phyloP scores from a whole-genome alignment of 2,329 filamentous ascomycete genomes.

The Zymoseptoria crescenta region DNA sequence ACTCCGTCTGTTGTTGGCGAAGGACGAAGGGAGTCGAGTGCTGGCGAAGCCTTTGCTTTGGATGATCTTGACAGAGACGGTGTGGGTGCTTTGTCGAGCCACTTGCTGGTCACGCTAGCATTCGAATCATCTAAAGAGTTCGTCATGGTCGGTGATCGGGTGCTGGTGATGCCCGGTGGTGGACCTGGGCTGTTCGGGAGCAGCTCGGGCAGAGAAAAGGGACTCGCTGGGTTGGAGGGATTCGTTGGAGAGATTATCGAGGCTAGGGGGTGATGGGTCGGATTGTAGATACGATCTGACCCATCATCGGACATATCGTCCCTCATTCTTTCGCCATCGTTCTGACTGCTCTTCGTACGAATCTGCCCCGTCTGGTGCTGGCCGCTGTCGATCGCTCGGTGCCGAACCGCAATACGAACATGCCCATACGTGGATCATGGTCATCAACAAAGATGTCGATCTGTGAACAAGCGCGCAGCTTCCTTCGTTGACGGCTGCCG shows the following conservation, averaged over 20 bases:
- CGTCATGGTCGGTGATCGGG: slow-evolving; percentile 62
- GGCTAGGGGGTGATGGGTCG: slow-evolving; percentile 32
- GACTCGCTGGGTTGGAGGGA: slow-evolving; percentile 57
- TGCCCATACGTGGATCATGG: neutral
- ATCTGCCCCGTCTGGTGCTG: neutral
- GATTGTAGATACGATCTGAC: no score
- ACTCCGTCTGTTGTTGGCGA: slow-evolving; percentile 3
- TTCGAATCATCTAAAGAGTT: slow-evolving; percentile 64
- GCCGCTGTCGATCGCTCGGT: neutral
- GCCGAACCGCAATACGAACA: neutral
- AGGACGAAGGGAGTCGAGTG: slow-evolving; percentile 28
- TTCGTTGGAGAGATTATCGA: slow-evolving; percentile 57
- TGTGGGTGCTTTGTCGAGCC: slow-evolving; percentile 14
- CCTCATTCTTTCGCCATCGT: no score
- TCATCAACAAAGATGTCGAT: neutral
- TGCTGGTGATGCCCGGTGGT: slow-evolving; percentile 65
- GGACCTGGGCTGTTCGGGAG: slow-evolving; percentile 52
- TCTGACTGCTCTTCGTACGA: no score
- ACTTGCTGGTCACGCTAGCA: slow-evolving; percentile 55
- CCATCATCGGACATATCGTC: no score
- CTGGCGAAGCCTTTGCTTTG: slow-evolving; percentile 20
- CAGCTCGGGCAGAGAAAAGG: slow-evolving; percentile 43
- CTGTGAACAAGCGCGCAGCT: neutral
- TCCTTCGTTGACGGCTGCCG: neutral
- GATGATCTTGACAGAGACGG: slow-evolving; percentile 21